Conservation (phyloP, 2,329 filamentous ascomycete genomes). For the Huntiella savannae region DNA sequence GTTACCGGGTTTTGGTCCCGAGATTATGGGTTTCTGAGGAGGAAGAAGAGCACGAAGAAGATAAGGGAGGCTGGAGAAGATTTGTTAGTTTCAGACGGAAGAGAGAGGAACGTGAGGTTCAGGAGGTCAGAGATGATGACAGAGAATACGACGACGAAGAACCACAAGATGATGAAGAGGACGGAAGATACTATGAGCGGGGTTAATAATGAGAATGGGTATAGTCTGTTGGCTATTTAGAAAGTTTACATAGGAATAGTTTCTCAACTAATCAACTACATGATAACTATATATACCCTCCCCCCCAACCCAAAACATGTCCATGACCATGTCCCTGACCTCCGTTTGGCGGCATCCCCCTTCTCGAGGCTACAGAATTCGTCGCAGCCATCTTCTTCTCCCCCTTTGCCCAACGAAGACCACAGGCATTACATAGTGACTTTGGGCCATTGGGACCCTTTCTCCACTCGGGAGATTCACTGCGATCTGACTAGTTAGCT, state of each 20-base stretch:
- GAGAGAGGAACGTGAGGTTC: background rate
- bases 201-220: background rate
- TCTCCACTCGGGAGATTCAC: constrained; percentile 89
- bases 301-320: background rate
- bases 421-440: constrained; percentile 89
- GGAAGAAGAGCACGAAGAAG: constrained; percentile 18
- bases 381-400: constrained; percentile 44
- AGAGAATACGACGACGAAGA: background rate
- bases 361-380: background rate
- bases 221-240: too few species aligned
- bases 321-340: background rate
- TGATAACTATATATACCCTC: too few species aligned
- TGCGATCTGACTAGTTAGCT: constrained; percentile 34
- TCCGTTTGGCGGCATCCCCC: background rate
- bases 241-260: too few species aligned
- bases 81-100: background rate
- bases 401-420: constrained; percentile 57
- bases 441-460: constrained; percentile 87
- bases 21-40: constrained; percentile 41
- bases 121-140: background rate
- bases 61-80: constrained; percentile 9
- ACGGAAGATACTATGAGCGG: background rate
- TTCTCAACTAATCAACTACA: too few species aligned
- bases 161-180: constrained; percentile 1
- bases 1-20: constrained; percentile 75